Percentiles rank a stretch among this genome's conserved stretches.
These are phyloP conservation scores for Aspergillus sp. DNA, from an alignment of 2,329 filamentous ascomycete species.

Conservation along the genomic window DNA sequence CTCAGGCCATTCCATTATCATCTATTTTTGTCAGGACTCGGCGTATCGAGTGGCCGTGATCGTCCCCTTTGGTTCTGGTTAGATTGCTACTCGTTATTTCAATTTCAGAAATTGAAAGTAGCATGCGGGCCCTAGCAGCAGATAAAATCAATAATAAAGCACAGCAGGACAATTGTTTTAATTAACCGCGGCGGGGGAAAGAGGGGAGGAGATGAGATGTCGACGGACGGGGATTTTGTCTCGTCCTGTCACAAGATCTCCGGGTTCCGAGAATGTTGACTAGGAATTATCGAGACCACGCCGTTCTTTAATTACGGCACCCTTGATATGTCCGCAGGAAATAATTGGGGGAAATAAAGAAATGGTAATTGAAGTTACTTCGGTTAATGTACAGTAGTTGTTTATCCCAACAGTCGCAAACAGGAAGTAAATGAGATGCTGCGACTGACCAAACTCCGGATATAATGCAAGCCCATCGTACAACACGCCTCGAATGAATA, in stretches of 20 bases:
- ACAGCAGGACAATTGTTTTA: not conserved
- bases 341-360: slow-evolving; percentile 10
- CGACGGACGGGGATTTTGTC: not conserved
- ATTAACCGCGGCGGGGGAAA: not conserved
- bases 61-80: not conserved
- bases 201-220: not conserved
- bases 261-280: not conserved
- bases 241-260: not conserved
- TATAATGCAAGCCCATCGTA: slow-evolving; percentile 34
- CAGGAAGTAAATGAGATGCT: slow-evolving; percentile 29
- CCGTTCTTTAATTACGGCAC: not conserved
- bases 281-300: not conserved
- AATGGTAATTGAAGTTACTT: slow-evolving; percentile 25
- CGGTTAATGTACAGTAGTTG: slow-evolving; percentile 38
- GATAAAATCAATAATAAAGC: not conserved
- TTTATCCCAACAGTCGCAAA: slow-evolving; percentile 33
- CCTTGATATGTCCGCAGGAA: not conserved
- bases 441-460: slow-evolving; percentile 40
- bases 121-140: not conserved
- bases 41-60: not conserved
- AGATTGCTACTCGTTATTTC: not conserved
- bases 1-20: not conserved
- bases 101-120: not conserved
- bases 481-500: slow-evolving; percentile 16
- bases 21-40: not conserved